Evolutionary conservation across 306 rosid species (phyloP), one percentile per base, ranked within the genome.

Genomic region (Cercis canadensis): DNA sequence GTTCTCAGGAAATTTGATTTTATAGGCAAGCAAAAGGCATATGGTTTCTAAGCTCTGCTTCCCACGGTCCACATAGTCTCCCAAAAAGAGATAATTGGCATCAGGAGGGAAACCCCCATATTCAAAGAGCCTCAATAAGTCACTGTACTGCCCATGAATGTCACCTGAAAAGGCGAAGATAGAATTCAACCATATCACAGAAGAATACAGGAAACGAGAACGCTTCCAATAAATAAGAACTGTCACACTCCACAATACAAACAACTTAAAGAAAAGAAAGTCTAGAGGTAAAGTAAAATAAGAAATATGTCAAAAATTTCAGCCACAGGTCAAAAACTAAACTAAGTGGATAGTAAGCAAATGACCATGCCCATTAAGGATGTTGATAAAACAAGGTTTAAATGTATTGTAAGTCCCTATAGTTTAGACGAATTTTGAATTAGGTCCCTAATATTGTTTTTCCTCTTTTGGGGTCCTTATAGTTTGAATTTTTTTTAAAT

Each of bases 21-120:
- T 89, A 73, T 86, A 92, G 11, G 98, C 92, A 66, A 92, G 94
- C 92, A 92, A 75, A 49, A 92, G 94, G 84, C 98, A 92, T 61
- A 92, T 89, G 54, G 98, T 92, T 84, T 92, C 98, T 64, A 92
- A 83, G 77, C 98, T 92, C 74, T 92, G 96, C 86, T 87, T 92
- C 70, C 97, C 97, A 57, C 96, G 92, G 80, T 92, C 97, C 45
- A 92, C 97, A 62, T 92, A 92, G 75, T 87, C 96, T n/a, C 98
- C 98, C 68, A 92, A 70, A 85, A 92, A 92, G 64, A 92, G 88
- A 83, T 92, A 92, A 84, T 92, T 92, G 17, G 89, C 85, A 58
- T 39, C 74, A 5, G 98, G 96, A 34, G 98, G 98, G 65, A 89
- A 92, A 31, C 98, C 95, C 4, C 96, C 98, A 78, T 89, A 87